phyloP scores from a whole-genome alignment of 305 asterid genomes.

The Euphrasia arctica region DNA sequence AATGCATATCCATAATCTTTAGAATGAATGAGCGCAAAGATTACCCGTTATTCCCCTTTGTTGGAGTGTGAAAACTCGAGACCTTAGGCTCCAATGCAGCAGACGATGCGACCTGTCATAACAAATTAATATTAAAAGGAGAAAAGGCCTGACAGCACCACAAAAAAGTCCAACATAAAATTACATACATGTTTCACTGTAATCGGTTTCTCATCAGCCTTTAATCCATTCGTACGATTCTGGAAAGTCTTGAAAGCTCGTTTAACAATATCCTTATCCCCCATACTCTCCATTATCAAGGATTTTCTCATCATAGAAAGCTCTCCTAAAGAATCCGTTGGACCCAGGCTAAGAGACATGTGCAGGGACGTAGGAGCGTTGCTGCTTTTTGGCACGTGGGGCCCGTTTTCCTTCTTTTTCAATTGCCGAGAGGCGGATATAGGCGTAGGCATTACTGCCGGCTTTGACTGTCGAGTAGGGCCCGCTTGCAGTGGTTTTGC shows the following conservation, averaged over 20 bases:
- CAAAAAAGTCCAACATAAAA: constrained; percentile 4
- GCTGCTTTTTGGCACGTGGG: constrained; percentile 40
- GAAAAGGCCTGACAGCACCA: constrained; percentile 10
- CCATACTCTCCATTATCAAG: constrained; percentile 92
- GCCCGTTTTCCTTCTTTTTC: constrained; percentile 40
- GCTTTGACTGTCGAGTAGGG: constrained; percentile 41
- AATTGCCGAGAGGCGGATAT: constrained; percentile 31
- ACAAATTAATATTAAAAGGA: constrained; percentile 6
- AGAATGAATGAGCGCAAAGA: neutral
- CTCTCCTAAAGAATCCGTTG: constrained; percentile 39
- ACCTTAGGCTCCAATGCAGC: constrained; percentile 40
- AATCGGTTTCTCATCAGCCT: constrained; percentile 39
- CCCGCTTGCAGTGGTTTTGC: constrained; percentile 42
- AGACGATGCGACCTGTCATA: constrained; percentile 37
- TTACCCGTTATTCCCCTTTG: constrained; percentile 66
- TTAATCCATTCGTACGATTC: constrained; percentile 43
- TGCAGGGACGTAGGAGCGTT: constrained; percentile 62
- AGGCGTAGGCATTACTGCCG: constrained; percentile 33
- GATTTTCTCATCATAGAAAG: constrained; percentile 61
- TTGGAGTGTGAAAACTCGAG: constrained; percentile 39
- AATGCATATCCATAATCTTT: neutral
- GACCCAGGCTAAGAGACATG: constrained; percentile 80
- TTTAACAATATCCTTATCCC: constrained; percentile 89
- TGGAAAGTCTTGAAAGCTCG: constrained; percentile 91
- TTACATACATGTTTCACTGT: constrained; percentile 46